Evolutionary conservation across 2,329 filamentous ascomycete species (phyloP), one percentile per base, ranked within the genome.

Genomic region (Oidium heveae): DNA sequence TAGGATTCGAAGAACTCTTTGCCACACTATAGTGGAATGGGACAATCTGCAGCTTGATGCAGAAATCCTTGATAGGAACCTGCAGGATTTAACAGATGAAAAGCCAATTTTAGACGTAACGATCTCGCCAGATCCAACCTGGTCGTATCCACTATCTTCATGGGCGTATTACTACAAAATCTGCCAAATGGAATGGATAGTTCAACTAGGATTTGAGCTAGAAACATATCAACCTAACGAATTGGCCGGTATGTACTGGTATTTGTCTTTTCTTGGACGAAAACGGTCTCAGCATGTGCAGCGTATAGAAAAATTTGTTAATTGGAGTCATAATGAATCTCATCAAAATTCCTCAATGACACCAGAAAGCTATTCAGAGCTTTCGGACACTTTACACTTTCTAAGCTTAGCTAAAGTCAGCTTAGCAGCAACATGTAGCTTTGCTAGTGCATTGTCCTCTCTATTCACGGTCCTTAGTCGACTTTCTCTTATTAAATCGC

Each of bases 81-180:
- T 91, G 18, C 78, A 82, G 55, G 65, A 70, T 7, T 71, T 77
- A 55, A 74, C 76, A 22, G 70, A 74, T 16, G 83, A 86, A 64
- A 68, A 74, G 44, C 73, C 82, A 2, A 66, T 82, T 16, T 66
- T 72, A 36, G 71, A 73, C 56, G 71, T 64, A 53, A 68, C 68
- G 57, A 64, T 68, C 0, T 71, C 70, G 52, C 69, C 68, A 2
- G 74, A 80, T 47, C 70, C 74, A 43, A 73, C 77, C 0, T 81
- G 77, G 63, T 74, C 80, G 0, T 82, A 84, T 54, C 80, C 86
- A 0, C 72, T 96, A 0, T 86, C 84, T 1, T 87, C 84, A 3
- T 98, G 91, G 91, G 77, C 81, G 0, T 93, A 89, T 62, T 76
- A 88, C 57, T 85, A 94, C 67, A 96, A 95, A 66, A 73, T 95